Evolutionary conservation across 331 rosid species (phyloP), one percentile per base, ranked within the genome.

Genomic region (Phaseolus coccineus): DNA sequence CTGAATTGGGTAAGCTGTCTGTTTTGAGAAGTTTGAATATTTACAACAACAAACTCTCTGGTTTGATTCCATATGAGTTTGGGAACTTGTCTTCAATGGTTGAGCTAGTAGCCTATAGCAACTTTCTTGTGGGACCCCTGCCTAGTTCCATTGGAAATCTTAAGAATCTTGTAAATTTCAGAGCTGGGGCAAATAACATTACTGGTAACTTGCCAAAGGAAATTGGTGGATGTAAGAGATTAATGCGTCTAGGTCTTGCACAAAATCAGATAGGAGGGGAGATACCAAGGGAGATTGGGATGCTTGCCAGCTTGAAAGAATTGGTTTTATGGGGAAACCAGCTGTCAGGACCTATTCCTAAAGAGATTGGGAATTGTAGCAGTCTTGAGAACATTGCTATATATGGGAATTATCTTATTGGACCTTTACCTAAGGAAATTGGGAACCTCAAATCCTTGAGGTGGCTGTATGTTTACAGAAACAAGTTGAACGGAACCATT

Each of bases 171-270:
- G 87, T 8, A 9, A 85, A 82, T 70, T 85, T 96, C 55, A 86
- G 97, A 84, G 96, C 93, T 30, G 99, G 99, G 42, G 91, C 90
- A 48, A 93, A 96, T 82, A 83, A 79, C 83, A 90, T 96, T 76
- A 90, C 98, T 3, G 97, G 97, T 58, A 84, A 76, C 79, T 74
- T 96, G 82, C 99, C 99, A 3, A 81, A 79, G 37, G 96, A 91
- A 80, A 93, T 96, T 27, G 65, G 94, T 51, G 77, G 89, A 31
- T 93, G 98, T 77, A 83, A 53, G 85, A 91, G 88, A 80, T 85
- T 96, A 84, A 77, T 73, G 44, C 28, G 81, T 64, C 97, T 96
- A 39, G 99, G 99, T 79, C 97, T 96, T 66, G 94, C 99, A 42
- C 94, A 93, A 87, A 96, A 96, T 79, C 77, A 61, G 58, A 74